phyloP scores from a whole-genome alignment of 2,329 filamentous ascomycete species.

The Cercospora brassicicola region DNA sequence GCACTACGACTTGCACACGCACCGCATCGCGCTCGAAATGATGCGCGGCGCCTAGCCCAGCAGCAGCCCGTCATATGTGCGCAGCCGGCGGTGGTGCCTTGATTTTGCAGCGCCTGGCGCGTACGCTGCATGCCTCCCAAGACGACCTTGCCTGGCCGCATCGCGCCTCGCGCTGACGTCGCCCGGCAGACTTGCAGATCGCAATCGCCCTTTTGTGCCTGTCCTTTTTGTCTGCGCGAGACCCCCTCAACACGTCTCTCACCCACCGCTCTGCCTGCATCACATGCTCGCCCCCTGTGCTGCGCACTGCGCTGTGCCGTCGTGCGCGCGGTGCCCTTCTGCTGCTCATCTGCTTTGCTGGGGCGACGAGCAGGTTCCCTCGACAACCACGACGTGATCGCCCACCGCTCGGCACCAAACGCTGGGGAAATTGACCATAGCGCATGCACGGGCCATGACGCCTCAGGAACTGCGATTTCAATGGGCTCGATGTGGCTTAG shows the following conservation, averaged over 20 bases:
- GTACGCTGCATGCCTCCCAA: neutral
- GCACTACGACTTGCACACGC: neutral
- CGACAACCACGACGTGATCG: slow-evolving; percentile 6
- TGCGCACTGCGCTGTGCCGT: neutral
- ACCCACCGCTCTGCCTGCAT: neutral
- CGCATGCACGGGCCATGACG: neutral
- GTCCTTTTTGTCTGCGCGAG: neutral
- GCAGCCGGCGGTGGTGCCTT: slow-evolving; percentile 1
- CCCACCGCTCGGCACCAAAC: neutral
- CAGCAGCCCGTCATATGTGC: slow-evolving; percentile 3
- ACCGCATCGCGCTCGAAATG: neutral
- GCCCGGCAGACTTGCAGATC: slow-evolving; percentile 5
- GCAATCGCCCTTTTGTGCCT: slow-evolving; percentile 2
- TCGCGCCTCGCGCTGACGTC: neutral
- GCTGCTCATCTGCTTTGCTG: slow-evolving; percentile 2
- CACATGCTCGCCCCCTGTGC: neutral
- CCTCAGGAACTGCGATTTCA: neutral
- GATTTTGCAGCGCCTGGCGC: slow-evolving; percentile 2
- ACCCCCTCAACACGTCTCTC: neutral
- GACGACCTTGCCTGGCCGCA: neutral
- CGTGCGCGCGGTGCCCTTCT: neutral
- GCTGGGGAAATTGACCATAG: slow-evolving; percentile 3
- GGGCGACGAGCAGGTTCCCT: slow-evolving; percentile 10
- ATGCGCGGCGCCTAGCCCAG: neutral
- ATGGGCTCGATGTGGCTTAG: neutral